Evolutionary conservation across 768 basidiomycete species (phyloP).

Genomic region (Pisolithus tinctorius): DNA sequence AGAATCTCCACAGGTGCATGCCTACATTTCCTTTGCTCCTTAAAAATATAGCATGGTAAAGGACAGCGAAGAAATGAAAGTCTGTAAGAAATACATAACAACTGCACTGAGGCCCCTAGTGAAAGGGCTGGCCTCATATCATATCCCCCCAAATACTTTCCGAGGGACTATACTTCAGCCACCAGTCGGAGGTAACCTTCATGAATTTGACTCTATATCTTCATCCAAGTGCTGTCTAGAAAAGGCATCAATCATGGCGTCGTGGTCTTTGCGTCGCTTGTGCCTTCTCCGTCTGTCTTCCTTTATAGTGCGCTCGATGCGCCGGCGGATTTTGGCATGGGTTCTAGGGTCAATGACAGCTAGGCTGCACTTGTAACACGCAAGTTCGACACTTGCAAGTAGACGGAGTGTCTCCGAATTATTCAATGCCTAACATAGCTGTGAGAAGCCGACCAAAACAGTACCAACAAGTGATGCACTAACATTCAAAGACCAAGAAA

Average conservation of each 20-base stretch:
- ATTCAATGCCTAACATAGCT: conserved; percentile 57
- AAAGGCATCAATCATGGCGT: conserved; percentile 76
- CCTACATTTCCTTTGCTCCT: background rate
- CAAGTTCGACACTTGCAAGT: conserved; percentile 78
- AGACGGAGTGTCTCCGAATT: conserved; percentile 78
- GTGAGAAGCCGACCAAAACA: conserved; percentile 1
- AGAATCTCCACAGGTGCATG: background rate
- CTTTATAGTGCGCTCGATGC: conserved; percentile 76
- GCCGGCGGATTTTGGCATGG: conserved; percentile 58
- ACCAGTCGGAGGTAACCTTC: conserved; percentile 1
- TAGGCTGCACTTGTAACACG: conserved; percentile 72
- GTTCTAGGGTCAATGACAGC: conserved; percentile 60
- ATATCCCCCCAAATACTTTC: background rate
- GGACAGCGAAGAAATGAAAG: conserved; percentile 13
- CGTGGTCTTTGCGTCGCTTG: conserved; percentile 77
- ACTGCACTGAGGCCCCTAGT: background rate
- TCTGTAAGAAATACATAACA: conserved; percentile 18
- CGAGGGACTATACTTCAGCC: conserved; percentile 3
- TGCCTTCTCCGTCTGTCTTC: conserved; percentile 79
- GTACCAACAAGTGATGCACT: conserved; percentile 17
- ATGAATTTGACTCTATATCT: conserved; percentile 19
- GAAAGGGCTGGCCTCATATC: too few relatives aligned
- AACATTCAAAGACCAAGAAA: conserved; percentile 85
- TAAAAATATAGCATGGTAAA: conserved; percentile 3
- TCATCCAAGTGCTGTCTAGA: conserved; percentile 42